A percentile compares a stretch with the other conserved stretches of the same genome.
phyloP scores from a whole-genome alignment of 495 filamentous ascomycete genomes.

The Friedmanniomyces simplex region DNA sequence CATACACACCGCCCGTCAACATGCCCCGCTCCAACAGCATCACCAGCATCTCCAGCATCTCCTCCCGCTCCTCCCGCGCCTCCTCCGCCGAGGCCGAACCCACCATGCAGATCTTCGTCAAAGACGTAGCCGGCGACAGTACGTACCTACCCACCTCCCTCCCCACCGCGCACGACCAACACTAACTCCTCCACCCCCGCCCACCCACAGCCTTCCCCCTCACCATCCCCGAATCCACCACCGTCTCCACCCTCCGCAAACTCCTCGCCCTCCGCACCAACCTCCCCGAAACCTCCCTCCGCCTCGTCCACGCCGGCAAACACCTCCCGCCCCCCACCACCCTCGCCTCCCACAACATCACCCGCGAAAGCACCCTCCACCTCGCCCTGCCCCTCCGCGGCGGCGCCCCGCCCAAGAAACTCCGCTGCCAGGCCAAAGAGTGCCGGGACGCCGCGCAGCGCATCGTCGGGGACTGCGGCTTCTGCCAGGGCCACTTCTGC shows the following conservation, averaged over 20 bases:
- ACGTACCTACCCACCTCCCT: constrained; percentile 32
- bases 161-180: neutral
- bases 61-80: constrained; percentile 23
- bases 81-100: constrained; percentile 25
- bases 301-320: constrained; percentile 39
- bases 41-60: constrained; percentile 30
- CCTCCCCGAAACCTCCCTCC: constrained; percentile 29
- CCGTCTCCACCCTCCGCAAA: constrained; percentile 35
- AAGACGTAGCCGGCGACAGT: constrained; percentile 40
- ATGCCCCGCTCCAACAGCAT: constrained; percentile 21
- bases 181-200: no score
- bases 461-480: constrained; percentile 92
- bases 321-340: constrained; percentile 30
- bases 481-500: constrained; percentile 92
- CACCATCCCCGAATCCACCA: constrained; percentile 33
- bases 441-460: constrained; percentile 77
- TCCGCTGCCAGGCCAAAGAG: constrained; percentile 75
- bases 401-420: constrained; percentile 53
- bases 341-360: constrained; percentile 31
- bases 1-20: no score
- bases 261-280: constrained; percentile 39
- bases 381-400: constrained; percentile 33
- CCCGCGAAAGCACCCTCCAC: constrained; percentile 34
- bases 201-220: constrained; percentile 41
- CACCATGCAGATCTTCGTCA: constrained; percentile 44